Evolutionary conservation across 345 rosid species (phyloP), one percentile per base, ranked within the genome.

Genomic region (Garcia nutans): DNA sequence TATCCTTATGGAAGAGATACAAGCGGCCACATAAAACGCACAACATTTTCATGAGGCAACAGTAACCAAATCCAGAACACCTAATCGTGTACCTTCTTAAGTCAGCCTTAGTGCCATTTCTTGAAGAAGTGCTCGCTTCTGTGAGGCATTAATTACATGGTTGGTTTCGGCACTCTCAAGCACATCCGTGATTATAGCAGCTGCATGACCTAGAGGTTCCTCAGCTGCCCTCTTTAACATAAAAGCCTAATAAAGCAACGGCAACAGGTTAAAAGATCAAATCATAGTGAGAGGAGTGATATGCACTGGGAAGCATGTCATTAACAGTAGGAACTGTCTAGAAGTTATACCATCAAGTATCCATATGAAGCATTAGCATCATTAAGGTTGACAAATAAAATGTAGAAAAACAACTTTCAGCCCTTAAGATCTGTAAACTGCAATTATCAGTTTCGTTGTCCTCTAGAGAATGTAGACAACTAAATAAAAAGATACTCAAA

Each of bases 161-260:
- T 84, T 88, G 23, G 92, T 88, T 81, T 93, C 99, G 20, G 99
- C 99, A 83, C 87, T 90, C 85, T 93, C 99, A 66, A 96, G 86
- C 75, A 93, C 93, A 68, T 96, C 94, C 3, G 95, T 88, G 78
- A 96, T 89, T 80, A 96, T 89, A 31, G 98, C 93, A 13, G 97
- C 92, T 73, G 99, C 99, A 81, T 92, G 98, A 71, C 98, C 99
- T 20, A 93, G 91, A 72, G 96, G 98, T 82, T 93, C 99, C 86
- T 93, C 99, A 0, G 85, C 88, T 0, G 93, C 91, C 81, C 90
- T 87, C 87, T 80, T 96, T 81, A 96, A 84, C 97, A 96, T 89
- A 83, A 96, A 96, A 60, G 99, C 99, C 99, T 96, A 89, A 89
- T 60, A 28, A 42, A 62, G 71, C 26, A 63, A 72, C 33, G 70